phyloP scores from a whole-genome alignment of 805 yeast genomes.

The Vanderwaltozyma verrucispora region DNA sequence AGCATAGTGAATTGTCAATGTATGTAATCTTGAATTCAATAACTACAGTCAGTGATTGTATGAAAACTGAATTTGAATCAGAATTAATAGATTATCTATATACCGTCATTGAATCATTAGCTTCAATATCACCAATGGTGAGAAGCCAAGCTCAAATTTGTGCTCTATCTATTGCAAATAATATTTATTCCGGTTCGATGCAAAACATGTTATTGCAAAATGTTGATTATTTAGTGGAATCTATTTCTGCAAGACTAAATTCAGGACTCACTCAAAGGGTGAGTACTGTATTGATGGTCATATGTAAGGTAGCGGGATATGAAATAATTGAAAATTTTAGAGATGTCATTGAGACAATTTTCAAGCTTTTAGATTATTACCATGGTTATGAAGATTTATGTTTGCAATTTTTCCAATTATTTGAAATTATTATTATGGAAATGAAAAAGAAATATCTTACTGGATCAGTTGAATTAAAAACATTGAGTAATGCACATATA shows the following conservation, averaged over 20 bases:
- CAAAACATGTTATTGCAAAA: conserved; percentile 49
- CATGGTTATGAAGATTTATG: conserved; percentile 72
- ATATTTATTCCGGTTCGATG: conserved; percentile 48
- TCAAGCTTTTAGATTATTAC: conserved; percentile 68
- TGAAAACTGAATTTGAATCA: conserved; percentile 33
- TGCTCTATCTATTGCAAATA: conserved; percentile 38
- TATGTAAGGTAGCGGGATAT: conserved; percentile 62
- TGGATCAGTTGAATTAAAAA: conserved; percentile 14
- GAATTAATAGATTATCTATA: conserved; percentile 64
- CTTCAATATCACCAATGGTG: conserved; percentile 39
- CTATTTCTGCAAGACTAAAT: conserved; percentile 60
- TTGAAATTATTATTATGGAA: conserved; percentile 48
- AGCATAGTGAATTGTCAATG: conserved; percentile 16
- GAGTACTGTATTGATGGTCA: conserved; percentile 56
- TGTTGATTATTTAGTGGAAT: conserved; percentile 71
- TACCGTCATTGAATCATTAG: conserved; percentile 63
- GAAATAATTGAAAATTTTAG: conserved; percentile 51
- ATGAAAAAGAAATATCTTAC: conserved; percentile 31
- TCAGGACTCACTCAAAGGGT: conserved; percentile 67
- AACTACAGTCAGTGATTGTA: conserved; percentile 6
- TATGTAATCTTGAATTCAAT: conserved; percentile 14
- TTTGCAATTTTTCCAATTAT: conserved; percentile 63
- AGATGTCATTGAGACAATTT: conserved; percentile 66
- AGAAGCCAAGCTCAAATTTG: conserved; percentile 46
- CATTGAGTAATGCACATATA: conserved; percentile 9